Evolutionary conservation across 192 early-diverging fungal genomes (phyloP), one percentile per base, ranked within the genome.

Genomic region (Coemansia sp.): DNA sequence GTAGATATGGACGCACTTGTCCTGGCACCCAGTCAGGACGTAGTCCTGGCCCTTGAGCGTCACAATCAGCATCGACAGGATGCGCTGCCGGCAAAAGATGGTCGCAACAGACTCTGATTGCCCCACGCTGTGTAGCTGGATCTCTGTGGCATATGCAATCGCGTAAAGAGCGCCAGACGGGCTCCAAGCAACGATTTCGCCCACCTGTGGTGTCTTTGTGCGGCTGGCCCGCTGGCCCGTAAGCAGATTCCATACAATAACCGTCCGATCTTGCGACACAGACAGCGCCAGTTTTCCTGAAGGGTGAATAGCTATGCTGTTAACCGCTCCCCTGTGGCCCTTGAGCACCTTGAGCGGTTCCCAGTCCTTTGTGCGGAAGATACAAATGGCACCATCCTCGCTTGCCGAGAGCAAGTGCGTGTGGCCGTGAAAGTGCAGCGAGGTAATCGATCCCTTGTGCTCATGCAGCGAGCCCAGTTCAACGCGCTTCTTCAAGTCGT

Each of bases 351-450:
- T 95, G 67, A 99, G 87, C 58, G 87, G 88, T 74, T 98, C 96
- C 98, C 98, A 99, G 80, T 98, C 98, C 72, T 92, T 94, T 44
- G 94, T 90, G 70, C 98, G 82, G 80, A 94, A 95, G 37, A 99
- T 89, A 55, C 90, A 89, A 34, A 99, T 87, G 10, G 83, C 85
- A 32, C 94, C 93, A 77, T 97, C 97, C 59, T 97, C 96, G 58
- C 91, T 92, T 44, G 90, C 90, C 31, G 93, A 91, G 3, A 99
- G 76, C 86, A 99, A 84, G 66, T 98, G 94, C 1, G 90, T 86
- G 64, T 89, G 90, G 46, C 87, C 85, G 76, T 91, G 89, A 72
- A 96, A 98, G 10, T 84, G 72, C n/a, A 99, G 74, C 5, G 86
- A 82, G 17, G 95, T 97, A 60, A 98, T 93, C 4, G 96, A 90